A percentile compares a stretch with the other conserved stretches of the same genome.
Conservation (phyloP, 2,329 filamentous ascomycete species). For the Drechslerella coelobrocha region DNA sequence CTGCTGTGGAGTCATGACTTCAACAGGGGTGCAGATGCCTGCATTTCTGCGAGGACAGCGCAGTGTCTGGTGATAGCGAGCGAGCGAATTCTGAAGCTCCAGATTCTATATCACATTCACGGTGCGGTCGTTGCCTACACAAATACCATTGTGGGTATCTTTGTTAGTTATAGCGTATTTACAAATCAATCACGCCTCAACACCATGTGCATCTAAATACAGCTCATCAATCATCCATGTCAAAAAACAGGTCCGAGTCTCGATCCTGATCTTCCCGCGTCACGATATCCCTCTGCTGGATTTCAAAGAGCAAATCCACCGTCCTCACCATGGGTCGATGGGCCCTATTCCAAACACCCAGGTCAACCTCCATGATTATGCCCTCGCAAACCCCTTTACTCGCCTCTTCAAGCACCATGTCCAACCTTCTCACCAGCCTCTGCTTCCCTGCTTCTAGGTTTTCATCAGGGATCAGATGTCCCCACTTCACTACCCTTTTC, state of each 20-base stretch:
- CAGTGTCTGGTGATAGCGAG: not conserved
- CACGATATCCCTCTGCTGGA: not conserved
- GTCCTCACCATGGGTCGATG: conserved; percentile 16
- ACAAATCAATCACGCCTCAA: not conserved
- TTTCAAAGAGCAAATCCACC: conserved; percentile 15
- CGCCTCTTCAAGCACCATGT: conserved; percentile 2
- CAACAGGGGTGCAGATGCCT: conserved; percentile 15
- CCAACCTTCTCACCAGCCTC: conserved; percentile 12
- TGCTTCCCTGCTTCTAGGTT: conserved; percentile 1
- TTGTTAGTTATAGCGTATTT: no score
- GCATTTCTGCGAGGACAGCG: not conserved
- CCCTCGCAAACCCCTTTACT: conserved; percentile 31
- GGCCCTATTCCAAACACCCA: conserved; percentile 5
- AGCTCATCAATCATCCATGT: conserved; percentile 43
- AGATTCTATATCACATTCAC: no score
- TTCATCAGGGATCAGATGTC: conserved; percentile 22
- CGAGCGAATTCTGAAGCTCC: no score
- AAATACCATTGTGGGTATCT: no score
- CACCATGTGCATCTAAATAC: conserved; percentile 4
- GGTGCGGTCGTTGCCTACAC: no score
- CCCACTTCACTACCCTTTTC: conserved; percentile 23
- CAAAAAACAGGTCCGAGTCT: conserved; percentile 16
- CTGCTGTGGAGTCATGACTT: not conserved
- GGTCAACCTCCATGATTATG: conserved; percentile 26
- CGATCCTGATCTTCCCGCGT: not conserved